phyloP scores from a whole-genome alignment of 768 basidiomycete species.

The Kwoniella sp. region DNA sequence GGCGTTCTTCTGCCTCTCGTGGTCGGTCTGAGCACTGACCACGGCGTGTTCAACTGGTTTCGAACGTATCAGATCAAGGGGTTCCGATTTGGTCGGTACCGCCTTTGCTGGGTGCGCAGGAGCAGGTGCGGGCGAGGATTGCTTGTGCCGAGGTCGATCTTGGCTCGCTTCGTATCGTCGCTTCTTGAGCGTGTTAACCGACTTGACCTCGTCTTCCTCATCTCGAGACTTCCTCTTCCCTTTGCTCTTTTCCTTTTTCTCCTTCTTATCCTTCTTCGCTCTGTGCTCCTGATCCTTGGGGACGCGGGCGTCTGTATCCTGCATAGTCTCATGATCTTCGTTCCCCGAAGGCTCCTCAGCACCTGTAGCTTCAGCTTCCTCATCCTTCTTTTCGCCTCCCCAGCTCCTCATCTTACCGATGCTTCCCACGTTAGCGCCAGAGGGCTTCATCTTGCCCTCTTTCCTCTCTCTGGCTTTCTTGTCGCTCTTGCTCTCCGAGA shows the following conservation, averaged over 20 bases:
- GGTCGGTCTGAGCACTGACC: neutral
- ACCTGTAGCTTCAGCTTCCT: slow-evolving; percentile 8
- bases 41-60: neutral
- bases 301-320: slow-evolving; percentile 6
- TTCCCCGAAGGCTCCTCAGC: slow-evolving; percentile 3
- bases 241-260: slow-evolving; percentile 1
- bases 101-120: neutral
- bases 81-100: slow-evolving; percentile 20
- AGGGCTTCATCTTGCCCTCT: slow-evolving; percentile 40
- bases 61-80: neutral
- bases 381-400: slow-evolving; percentile 22
- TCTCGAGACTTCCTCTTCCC: slow-evolving; percentile 5
- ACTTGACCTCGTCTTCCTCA: slow-evolving; percentile 4
- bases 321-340: slow-evolving; percentile 7
- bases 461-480: slow-evolving; percentile 30
- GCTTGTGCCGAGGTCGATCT: slow-evolving; percentile 4
- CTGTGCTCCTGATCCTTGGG: neutral
- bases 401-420: slow-evolving; percentile 35
- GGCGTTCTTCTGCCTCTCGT: neutral
- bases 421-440: slow-evolving; percentile 37
- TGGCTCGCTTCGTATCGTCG: neutral
- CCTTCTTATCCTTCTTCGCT: slow-evolving; percentile 7
- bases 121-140: slow-evolving; percentile 5
- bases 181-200: neutral
- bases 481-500: slow-evolving; percentile 35